These are phyloP conservation scores for Coemansia sp. DNA, from an alignment of 192 early-diverging fungal genomes.

Conservation along the genomic window DNA sequence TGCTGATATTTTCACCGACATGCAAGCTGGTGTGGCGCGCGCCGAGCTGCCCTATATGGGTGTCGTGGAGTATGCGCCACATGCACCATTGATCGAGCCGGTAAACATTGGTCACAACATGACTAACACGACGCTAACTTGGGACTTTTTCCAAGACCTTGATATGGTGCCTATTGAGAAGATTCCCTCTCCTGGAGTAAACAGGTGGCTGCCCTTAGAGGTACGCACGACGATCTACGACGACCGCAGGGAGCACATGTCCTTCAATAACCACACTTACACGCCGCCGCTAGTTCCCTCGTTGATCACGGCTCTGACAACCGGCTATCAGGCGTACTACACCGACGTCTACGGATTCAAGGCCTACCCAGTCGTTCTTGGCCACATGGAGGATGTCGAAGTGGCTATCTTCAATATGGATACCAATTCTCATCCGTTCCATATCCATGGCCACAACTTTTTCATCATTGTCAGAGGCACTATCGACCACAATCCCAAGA, in stretches of 20 bases:
- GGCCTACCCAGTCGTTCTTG: slow-evolving; percentile 61
- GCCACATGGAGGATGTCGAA: slow-evolving; percentile 65
- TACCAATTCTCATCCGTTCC: slow-evolving; percentile 74
- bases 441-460: slow-evolving; percentile 86
- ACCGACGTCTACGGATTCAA: slow-evolving; percentile 67
- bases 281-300: slow-evolving; percentile 64
- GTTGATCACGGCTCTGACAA: slow-evolving; percentile 64
- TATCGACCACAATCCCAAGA: slow-evolving; percentile 34
- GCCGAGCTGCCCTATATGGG: slow-evolving; percentile 34
- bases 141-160: slow-evolving; percentile 62
- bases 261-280: slow-evolving; percentile 77
- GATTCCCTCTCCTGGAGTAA: slow-evolving; percentile 27
- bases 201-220: slow-evolving; percentile 56
- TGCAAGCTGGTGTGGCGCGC: slow-evolving; percentile 38
- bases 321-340: slow-evolving; percentile 59
- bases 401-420: slow-evolving; percentile 80
- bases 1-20: slow-evolving; percentile 63
- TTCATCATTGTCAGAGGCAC: slow-evolving; percentile 66
- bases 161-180: slow-evolving; percentile 57
- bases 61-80: slow-evolving; percentile 38
- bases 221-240: slow-evolving; percentile 62
- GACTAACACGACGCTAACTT: slow-evolving; percentile 33
- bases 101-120: neutral
- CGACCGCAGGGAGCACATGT: slow-evolving; percentile 74
- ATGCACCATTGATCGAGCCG: slow-evolving; percentile 23